Conservation (phyloP, 805 yeast genomes). For the Candida methanosorbosa region DNA sequence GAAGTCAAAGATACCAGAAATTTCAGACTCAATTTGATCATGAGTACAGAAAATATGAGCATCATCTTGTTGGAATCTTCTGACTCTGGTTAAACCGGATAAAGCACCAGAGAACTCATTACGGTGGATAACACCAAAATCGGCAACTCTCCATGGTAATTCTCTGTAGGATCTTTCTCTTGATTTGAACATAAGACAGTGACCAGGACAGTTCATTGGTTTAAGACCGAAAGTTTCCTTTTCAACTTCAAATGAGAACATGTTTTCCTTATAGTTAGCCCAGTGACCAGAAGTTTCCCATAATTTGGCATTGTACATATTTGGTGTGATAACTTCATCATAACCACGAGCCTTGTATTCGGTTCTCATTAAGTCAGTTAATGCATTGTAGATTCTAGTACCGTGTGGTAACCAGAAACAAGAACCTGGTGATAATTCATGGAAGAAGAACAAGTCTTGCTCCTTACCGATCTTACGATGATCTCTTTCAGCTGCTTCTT, state of each 20-base stretch:
- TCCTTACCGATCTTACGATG: constrained; percentile 96
- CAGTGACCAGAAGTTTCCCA: constrained; percentile 99
- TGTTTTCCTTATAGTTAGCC: constrained; percentile 95
- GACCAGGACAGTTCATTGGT: constrained; percentile 92
- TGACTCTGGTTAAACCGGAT: constrained; percentile 91
- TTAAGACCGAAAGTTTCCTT: constrained; percentile 91
- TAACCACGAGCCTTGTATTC: constrained; percentile 93
- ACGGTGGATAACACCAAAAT: constrained; percentile 94
- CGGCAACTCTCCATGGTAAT: constrained; percentile 98
- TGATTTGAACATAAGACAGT: constrained; percentile 84
- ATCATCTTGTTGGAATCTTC: constrained; percentile 99
- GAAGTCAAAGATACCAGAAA: constrained; percentile 78
- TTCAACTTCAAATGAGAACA: constrained; percentile 95
- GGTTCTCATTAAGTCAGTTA: constrained; percentile 67
- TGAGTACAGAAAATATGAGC: constrained; percentile 95
- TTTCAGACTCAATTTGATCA: constrained; percentile 85
- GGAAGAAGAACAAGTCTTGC: constrained; percentile 91
- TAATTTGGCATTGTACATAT: constrained; percentile 93
- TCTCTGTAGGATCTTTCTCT: constrained; percentile 95
- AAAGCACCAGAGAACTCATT: constrained; percentile 95
- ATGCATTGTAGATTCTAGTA: constrained; percentile 88
- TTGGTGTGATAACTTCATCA: constrained; percentile 98
- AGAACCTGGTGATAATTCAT: constrained; percentile 96
- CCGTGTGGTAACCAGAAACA: constrained; percentile 99
- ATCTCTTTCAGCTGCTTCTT: constrained; percentile 93